Conservation (phyloP, 169 alveolate genomes). For the Plasmodium adleri region DNA sequence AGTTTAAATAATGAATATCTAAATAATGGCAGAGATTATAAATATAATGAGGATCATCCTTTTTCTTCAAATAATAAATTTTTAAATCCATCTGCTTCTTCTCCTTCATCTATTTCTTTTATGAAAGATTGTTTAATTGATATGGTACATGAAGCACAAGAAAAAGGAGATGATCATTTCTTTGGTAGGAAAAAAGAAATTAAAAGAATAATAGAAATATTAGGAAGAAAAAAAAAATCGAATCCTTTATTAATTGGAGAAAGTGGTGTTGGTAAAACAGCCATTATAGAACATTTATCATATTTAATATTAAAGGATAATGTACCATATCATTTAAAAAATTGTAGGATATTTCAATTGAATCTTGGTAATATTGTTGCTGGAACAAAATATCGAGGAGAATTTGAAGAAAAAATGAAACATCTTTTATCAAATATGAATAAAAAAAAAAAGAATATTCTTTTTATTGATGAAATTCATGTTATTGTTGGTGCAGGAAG, state of each 20-base stretch:
- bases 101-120: not conserved
- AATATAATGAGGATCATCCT: constrained; percentile 35
- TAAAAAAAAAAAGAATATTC: constrained; percentile 86
- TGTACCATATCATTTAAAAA: constrained; percentile 78
- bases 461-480: constrained; percentile 92
- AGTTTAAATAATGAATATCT: constrained; percentile 47
- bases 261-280: constrained; percentile 84
- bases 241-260: constrained; percentile 84
- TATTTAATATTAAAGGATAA: constrained; percentile 66
- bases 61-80: constrained; percentile 27
- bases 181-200: constrained; percentile 84
- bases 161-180: constrained; percentile 49
- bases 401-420: constrained; percentile 92
- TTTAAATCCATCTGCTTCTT: not conserved
- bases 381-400: constrained; percentile 93
- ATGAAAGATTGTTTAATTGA: constrained; percentile 54
- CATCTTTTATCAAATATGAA: constrained; percentile 88
- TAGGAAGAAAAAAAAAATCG: constrained; percentile 87
- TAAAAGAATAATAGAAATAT: constrained; percentile 83
- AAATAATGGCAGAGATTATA: constrained; percentile 37
- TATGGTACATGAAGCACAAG: constrained; percentile 51
- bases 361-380: constrained; percentile 85
- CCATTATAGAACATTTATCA: constrained; percentile 79
- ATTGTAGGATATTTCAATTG: constrained; percentile 78
- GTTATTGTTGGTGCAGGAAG: constrained; percentile 88